These are phyloP conservation scores for Isoetes taiwanensis DNA, from an alignment of 75 land plant genomes.

Conservation along the genomic window DNA sequence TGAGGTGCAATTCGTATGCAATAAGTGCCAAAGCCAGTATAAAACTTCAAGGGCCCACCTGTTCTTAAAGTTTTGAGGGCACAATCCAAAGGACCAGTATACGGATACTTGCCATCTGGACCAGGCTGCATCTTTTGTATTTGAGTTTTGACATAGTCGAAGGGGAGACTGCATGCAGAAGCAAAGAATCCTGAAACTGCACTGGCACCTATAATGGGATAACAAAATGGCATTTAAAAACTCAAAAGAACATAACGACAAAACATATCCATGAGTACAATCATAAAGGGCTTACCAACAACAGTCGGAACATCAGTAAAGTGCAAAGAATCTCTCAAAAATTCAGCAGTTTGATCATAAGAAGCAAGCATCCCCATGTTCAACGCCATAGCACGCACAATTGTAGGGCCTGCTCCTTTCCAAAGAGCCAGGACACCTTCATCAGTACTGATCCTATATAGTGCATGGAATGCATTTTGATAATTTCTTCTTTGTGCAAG, in stretches of 20 bases:
- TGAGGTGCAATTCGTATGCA: constrained; percentile 95
- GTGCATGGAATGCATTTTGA: constrained; percentile 86
- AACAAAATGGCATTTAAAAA: no score
- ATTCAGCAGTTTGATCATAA: constrained; percentile 80
- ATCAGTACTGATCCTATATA: constrained; percentile 53
- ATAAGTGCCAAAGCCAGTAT: constrained; percentile 94
- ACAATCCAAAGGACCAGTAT: constrained; percentile 82
- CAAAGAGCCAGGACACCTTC: constrained; percentile 92
- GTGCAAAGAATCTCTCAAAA: constrained; percentile 53
- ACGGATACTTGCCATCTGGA: constrained; percentile 77
- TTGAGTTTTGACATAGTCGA: constrained; percentile 94
- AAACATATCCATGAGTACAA: no score
- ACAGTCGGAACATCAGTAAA: constrained; percentile 54
- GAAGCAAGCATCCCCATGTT: constrained; percentile 99
- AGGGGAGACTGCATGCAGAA: constrained; percentile 88
- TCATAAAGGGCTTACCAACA: constrained; percentile 38
- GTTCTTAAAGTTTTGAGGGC: constrained; percentile 61
- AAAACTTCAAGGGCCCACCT: constrained; percentile 82
- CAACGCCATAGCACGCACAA: constrained; percentile 84
- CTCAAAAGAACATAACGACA: no score
- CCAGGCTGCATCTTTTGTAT: constrained; percentile 99
- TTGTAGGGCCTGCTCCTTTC: constrained; percentile 99
- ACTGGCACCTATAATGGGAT: constrained; percentile 76
- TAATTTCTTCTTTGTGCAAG: constrained; percentile 65
- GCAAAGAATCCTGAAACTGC: constrained; percentile 96